Evolutionary conservation across 768 basidiomycete species (phyloP).

Genomic region (Auriculariales sp.): DNA sequence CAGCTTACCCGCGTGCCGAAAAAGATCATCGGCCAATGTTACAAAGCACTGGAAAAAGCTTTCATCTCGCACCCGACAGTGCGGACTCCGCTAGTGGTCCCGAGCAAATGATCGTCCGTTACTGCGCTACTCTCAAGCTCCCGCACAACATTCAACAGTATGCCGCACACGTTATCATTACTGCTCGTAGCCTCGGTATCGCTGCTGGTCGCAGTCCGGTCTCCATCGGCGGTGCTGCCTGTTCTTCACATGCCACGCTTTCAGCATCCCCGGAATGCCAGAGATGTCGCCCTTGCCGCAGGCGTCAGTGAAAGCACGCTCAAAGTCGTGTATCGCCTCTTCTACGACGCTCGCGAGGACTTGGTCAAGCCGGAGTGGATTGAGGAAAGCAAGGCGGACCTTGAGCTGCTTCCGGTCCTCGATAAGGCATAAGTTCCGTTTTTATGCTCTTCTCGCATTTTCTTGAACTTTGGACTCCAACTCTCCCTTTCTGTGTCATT

Average conservation of each 20-base stretch:
- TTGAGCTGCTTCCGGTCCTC: conserved; percentile 23
- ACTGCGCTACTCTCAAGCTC: conserved; percentile 84
- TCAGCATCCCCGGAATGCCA: conserved; percentile 56
- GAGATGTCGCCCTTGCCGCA: conserved; percentile 81
- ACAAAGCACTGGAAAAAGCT: conserved; percentile 75
- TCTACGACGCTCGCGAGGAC: conserved; percentile 59
- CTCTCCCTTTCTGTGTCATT: too few relatives aligned
- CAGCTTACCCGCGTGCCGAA: conserved; percentile 88
- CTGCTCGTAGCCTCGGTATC: conserved; percentile 69
- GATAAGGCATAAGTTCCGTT: neutral
- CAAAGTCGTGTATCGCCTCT: conserved; percentile 73
- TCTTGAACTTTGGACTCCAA: too few relatives aligned
- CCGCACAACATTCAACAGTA: conserved; percentile 72
- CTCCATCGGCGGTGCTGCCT: conserved; percentile 96
- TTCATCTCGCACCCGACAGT: conserved; percentile 60
- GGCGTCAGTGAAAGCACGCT: conserved; percentile 95
- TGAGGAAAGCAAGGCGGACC: conserved; percentile 33
- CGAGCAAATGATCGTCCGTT: conserved; percentile 80
- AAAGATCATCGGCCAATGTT: conserved; percentile 88
- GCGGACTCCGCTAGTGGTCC: conserved; percentile 29
- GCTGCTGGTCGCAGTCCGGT: conserved; percentile 91
- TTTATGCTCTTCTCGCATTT: neutral
- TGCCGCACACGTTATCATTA: conserved; percentile 67
- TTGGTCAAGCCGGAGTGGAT: conserved; percentile 80
- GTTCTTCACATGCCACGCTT: conserved; percentile 75